Conservation (phyloP, 2,329 filamentous ascomycete species). For the Alternaria novae-zelandiae region DNA sequence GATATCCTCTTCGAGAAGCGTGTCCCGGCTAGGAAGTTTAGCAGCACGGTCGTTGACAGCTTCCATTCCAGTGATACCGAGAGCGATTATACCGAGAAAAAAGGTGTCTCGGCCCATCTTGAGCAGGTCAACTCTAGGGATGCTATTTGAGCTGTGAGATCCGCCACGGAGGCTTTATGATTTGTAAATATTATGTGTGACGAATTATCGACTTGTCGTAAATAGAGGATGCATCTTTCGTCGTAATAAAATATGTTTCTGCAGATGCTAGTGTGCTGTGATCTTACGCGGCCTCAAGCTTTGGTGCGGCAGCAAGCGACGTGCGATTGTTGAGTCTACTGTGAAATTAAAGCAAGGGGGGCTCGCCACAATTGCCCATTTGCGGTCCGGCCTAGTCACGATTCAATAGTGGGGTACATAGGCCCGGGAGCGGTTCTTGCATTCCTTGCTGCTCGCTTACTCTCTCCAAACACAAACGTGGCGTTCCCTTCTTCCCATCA, state of each 20-base stretch:
- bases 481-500: background rate
- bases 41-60: conserved; percentile 32
- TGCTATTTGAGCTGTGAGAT: background rate
- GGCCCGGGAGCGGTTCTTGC: background rate
- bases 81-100: conserved; percentile 34
- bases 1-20: conserved; percentile 77
- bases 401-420: background rate
- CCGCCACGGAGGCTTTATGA: background rate
- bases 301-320: background rate
- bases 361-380: background rate
- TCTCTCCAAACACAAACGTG: background rate
- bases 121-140: conserved; percentile 32
- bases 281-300: background rate
- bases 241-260: background rate
- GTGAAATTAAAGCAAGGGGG: background rate
- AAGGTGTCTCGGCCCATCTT: conserved; percentile 29
- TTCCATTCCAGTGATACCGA: conserved; percentile 26
- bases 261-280: background rate
- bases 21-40: conserved; percentile 41
- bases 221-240: background rate
- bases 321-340: background rate
- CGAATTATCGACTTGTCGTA: background rate
- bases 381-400: background rate
- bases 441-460: background rate
- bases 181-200: conserved; percentile 4